Percentiles rank a stretch among this genome's conserved stretches.
These are phyloP conservation scores for Cydonia oblonga DNA, from an alignment of 331 rosid species.

Conservation along the genomic window DNA sequence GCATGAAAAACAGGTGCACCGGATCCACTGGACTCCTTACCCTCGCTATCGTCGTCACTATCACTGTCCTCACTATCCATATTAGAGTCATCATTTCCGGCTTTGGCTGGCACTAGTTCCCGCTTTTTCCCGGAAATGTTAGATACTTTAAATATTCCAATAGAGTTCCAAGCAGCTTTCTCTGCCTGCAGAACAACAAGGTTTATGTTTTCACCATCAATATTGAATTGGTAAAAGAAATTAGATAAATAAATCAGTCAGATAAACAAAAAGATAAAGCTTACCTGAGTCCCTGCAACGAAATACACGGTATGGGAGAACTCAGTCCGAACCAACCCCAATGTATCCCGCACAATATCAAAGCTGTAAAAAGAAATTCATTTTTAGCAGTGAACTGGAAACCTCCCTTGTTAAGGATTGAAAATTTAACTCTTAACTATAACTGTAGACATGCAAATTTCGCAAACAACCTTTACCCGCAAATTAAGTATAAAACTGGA, in stretches of 20 bases:
- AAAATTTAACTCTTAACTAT: too few species aligned
- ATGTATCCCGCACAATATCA: constrained; percentile 60
- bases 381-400: background rate
- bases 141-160: constrained; percentile 74
- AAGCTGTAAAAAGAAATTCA: constrained; percentile 45
- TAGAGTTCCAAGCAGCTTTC: constrained; percentile 60
- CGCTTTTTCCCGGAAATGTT: constrained; percentile 81
- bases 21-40: constrained; percentile 37
- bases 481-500: too few species aligned
- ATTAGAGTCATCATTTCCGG: constrained; percentile 37
- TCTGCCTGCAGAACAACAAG: too few species aligned
- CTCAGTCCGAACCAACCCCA: constrained; percentile 74
- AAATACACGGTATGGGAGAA: constrained; percentile 77
- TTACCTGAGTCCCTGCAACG: constrained; percentile 85
- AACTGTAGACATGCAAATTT: too few species aligned
- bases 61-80: constrained; percentile 68
- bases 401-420: too few species aligned
- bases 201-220: too few species aligned
- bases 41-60: constrained; percentile 62
- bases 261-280: too few species aligned
- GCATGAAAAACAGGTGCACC: constrained; percentile 59
- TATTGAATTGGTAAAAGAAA: too few species aligned
- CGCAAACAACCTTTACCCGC: too few species aligned
- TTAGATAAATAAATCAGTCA: too few species aligned
- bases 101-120: constrained; percentile 51